Evolutionary conservation across 2,329 filamentous ascomycete species (phyloP), one percentile per base, ranked within the genome.

Genomic region (Chrysoporthe puriensis): DNA sequence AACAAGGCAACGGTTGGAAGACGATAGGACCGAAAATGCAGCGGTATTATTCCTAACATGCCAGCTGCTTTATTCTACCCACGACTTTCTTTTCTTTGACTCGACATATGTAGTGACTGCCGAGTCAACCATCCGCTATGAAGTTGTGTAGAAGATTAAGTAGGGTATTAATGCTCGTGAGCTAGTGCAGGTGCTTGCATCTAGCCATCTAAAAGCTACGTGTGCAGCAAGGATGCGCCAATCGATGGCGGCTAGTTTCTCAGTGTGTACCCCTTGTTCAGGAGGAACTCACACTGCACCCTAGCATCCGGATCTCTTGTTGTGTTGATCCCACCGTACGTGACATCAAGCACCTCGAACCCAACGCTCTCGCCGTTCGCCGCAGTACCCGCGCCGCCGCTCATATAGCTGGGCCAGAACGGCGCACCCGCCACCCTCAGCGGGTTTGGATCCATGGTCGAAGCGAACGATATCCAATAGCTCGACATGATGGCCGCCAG

Each of bases 401-500:
- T 52, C 42, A 62, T n/a, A 21, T 66, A 66, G 60, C 64, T 63
- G 8, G 64, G 64, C 84, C 84, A 86, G 4, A 64, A 72, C 3
- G 82, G 82, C 5, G 81, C 75, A 1, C 71, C 76, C 0, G 66
- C 32, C n/a, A 74, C 68, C 62, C 76, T 73, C 56, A 78, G 68
- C 7, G 70, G 60, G 62, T 84, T 84, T 0, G 84, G 84, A 68
- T 85, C 76, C 50, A 84, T 73, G 16, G 73, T 74, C 21, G 77
- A 74, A 26, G 83, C 81, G 71, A 86, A 86, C 16, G 82, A 83
- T 58, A 84, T 76, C 74, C 79, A 85, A 72, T 86, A 86, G 59
- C 77, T 76, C 80, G 83, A 83, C 26, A 84, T 75, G 21, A 84
- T 69, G 3, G 79, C 78, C 3, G 85, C 79, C 2, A 85, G 76